A percentile compares a stretch with the other conserved stretches of the same genome.
phyloP scores from a whole-genome alignment of 495 filamentous ascomycete species.

The Xylaria castorea region DNA sequence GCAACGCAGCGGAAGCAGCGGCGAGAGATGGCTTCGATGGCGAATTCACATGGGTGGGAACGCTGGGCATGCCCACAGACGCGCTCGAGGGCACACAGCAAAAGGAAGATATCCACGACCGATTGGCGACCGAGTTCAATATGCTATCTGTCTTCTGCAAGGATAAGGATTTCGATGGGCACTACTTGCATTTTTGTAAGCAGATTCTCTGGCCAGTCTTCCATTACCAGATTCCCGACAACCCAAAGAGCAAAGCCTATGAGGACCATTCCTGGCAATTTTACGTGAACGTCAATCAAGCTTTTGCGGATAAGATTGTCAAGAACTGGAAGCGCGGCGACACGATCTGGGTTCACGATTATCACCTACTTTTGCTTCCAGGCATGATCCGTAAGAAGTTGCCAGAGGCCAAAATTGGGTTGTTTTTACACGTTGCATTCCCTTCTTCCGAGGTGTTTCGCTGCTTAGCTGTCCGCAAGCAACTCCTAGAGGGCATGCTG shows the following conservation, averaged over 20 bases:
- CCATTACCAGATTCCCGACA: conserved; percentile 95
- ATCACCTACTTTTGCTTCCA: conserved; percentile 91
- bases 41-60: conserved; percentile 86
- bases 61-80: conserved; percentile 90
- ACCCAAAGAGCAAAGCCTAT: conserved; percentile 96
- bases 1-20: conserved; percentile 83
- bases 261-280: conserved; percentile 95
- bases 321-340: conserved; percentile 91
- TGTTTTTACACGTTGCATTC: conserved; percentile 94
- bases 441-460: conserved; percentile 95
- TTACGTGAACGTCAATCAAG: conserved; percentile 88
- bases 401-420: conserved; percentile 90
- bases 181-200: conserved; percentile 94
- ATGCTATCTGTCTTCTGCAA: conserved; percentile 82
- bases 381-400: conserved; percentile 84
- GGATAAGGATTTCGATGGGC: conserved; percentile 88
- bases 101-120: conserved; percentile 79
- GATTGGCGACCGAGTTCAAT: conserved; percentile 77
- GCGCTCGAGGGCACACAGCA: conserved; percentile 70
- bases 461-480: conserved; percentile 81
- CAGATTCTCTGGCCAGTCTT: conserved; percentile 90
- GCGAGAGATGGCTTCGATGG: conserved; percentile 65
- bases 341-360: conserved; percentile 93
- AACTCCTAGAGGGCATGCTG: conserved; percentile 87
- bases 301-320: conserved; percentile 86